phyloP scores from a whole-genome alignment of 1,139 yeast genomes.

The Geotrichum carabidarum region DNA sequence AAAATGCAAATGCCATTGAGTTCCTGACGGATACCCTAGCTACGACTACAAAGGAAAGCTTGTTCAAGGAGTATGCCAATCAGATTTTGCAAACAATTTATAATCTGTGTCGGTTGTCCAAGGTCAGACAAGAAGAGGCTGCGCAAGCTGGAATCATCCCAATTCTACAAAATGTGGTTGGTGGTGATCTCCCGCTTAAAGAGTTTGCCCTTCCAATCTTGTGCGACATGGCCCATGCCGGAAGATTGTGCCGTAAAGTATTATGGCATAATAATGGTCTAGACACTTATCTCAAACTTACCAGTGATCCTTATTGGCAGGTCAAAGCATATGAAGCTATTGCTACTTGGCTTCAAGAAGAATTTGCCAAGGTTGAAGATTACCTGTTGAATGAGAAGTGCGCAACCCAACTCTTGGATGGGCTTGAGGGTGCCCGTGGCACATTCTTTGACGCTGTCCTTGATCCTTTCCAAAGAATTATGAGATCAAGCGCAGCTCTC shows the following conservation, averaged over 20 bases:
- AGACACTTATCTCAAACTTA: slow-evolving; percentile 45
- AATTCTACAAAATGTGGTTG: slow-evolving; percentile 44
- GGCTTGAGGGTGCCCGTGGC: slow-evolving; percentile 24
- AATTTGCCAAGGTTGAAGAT: slow-evolving; percentile 31
- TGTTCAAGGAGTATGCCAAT: slow-evolving; percentile 25
- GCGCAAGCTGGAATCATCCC: slow-evolving; percentile 54
- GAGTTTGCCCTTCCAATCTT: slow-evolving; percentile 60
- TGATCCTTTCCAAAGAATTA: slow-evolving; percentile 26
- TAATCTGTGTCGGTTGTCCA: slow-evolving; percentile 57
- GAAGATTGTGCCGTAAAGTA: slow-evolving; percentile 40
- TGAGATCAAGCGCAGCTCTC: slow-evolving; percentile 24
- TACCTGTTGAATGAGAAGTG: slow-evolving; percentile 21
- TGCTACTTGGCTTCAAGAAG: slow-evolving; percentile 37
- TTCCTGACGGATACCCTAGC: slow-evolving; percentile 32
- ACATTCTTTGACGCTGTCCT: slow-evolving; percentile 26
- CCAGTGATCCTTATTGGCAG: slow-evolving; percentile 65
- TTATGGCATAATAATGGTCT: slow-evolving; percentile 44
- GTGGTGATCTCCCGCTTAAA: slow-evolving; percentile 48
- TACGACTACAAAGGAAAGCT: slow-evolving; percentile 16
- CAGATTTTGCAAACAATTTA: slow-evolving; percentile 38
- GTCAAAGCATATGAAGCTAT: slow-evolving; percentile 62
- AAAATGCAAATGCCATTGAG: slow-evolving; percentile 33
- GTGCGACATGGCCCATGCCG: slow-evolving; percentile 57
- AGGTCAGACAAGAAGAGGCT: slow-evolving; percentile 49
- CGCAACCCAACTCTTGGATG: slow-evolving; percentile 23